Evolutionary conservation across 306 rosid species (phyloP).

Genomic region (Gleditsia sinensis): DNA sequence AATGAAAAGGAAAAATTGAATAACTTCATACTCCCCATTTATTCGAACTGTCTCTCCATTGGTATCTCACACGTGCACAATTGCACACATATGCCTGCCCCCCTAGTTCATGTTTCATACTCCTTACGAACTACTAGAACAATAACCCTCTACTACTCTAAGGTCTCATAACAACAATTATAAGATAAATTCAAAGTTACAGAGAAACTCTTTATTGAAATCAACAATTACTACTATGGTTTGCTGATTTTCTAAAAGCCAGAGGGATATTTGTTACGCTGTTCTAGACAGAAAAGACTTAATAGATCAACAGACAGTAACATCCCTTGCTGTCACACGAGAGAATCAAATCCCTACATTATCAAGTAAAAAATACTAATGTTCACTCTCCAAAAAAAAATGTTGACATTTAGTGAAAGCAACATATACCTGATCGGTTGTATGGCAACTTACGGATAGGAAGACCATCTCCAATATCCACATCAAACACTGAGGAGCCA

Average conservation of each 20-base stretch:
- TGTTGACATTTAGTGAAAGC: neutral
- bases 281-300: neutral
- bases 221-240: constrained; percentile 21
- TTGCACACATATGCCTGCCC: neutral
- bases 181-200: neutral
- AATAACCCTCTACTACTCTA: constrained; percentile 8
- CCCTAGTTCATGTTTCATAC: neutral
- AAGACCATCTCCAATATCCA: constrained; percentile 94
- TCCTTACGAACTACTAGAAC: neutral
- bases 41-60: neutral
- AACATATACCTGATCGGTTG: constrained; percentile 74
- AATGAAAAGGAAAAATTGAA: too few relatives aligned
- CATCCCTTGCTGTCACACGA: constrained; percentile 22
- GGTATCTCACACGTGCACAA: neutral
- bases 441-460: constrained; percentile 91
- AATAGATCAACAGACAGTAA: constrained; percentile 24
- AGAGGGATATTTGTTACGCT: neutral
- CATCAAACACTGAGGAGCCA: constrained; percentile 82
- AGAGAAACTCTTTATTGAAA: constrained; percentile 11
- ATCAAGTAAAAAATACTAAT: constrained; percentile 5
- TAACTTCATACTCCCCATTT: too few relatives aligned
- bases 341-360: constrained; percentile 11
- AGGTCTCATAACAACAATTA: constrained; percentile 9
- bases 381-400: too few relatives aligned
- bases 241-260: constrained; percentile 17